Evolutionary conservation across 2,329 filamentous ascomycete genomes (phyloP).

Genomic region (Dothiorella sarmentorum): DNA sequence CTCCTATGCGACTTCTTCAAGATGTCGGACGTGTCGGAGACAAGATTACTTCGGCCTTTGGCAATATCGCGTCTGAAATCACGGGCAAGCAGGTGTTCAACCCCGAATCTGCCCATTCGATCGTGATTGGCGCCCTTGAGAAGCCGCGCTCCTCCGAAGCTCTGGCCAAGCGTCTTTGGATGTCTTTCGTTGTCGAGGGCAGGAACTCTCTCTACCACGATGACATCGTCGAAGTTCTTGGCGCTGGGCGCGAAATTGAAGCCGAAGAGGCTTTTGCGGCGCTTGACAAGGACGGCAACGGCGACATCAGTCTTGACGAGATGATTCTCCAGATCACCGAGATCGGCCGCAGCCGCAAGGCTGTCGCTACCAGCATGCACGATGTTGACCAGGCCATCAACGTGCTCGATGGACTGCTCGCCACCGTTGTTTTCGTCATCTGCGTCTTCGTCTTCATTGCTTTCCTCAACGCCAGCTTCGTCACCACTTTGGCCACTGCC

Average conservation of each 20-base stretch:
- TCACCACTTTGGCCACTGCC: conserved; percentile 80
- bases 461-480: conserved; percentile 83
- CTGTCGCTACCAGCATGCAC: conserved; percentile 90
- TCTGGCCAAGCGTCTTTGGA: conserved; percentile 92
- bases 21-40: conserved; percentile 74
- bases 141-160: conserved; percentile 81
- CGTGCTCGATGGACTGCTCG: conserved; percentile 82
- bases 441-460: conserved; percentile 82
- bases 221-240: conserved; percentile 85
- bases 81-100: conserved; percentile 96
- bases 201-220: conserved; percentile 74
- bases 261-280: conserved; percentile 81
- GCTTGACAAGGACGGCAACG: conserved; percentile 84
- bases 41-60: conserved; percentile 89
- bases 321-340: conserved; percentile 87
- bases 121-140: conserved; percentile 85
- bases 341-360: conserved; percentile 79
- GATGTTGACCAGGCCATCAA: conserved; percentile 93
- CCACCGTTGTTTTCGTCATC: conserved; percentile 75
- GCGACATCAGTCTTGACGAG: conserved; percentile 91
- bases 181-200: conserved; percentile 94
- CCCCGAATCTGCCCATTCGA: conserved; percentile 81
- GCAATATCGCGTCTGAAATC: conserved; percentile 89
- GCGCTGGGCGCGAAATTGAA: conserved; percentile 66
- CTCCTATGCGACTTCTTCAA: conserved; percentile 75